Percentiles rank a stretch among this genome's conserved stretches.
Evolutionary conservation across 192 early-diverging fungal species (phyloP).

Genomic region (Coemansia sp.): DNA sequence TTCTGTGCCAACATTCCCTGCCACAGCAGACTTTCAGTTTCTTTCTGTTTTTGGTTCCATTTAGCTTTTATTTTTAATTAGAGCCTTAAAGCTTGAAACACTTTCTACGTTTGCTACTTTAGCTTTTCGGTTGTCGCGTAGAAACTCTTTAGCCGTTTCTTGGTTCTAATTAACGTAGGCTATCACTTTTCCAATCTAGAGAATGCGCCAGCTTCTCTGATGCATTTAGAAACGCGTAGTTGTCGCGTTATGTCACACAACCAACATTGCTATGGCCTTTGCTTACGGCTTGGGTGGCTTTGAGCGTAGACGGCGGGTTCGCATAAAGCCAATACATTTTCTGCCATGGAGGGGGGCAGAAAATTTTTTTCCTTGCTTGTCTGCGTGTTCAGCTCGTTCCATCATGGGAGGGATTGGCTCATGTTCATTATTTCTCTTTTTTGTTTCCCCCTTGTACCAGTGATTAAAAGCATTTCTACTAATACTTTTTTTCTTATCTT

Average conservation of each 20-base stretch:
- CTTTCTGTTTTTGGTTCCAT: too few species aligned
- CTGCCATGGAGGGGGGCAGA: not conserved
- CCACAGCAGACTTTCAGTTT: too few species aligned
- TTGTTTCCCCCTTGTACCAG: not conserved
- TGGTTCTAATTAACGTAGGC: slow-evolving; percentile 1
- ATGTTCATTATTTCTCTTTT: slow-evolving; percentile 3
- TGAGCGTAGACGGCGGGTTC: too few species aligned
- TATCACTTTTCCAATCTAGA: not conserved
- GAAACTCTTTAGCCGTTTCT: too few species aligned
- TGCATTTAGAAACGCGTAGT: slow-evolving; percentile 2
- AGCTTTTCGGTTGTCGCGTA: too few species aligned
- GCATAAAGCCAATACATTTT: not conserved
- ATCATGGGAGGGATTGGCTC: slow-evolving; percentile 10
- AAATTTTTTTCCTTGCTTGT: slow-evolving; percentile 7
- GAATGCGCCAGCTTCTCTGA: too few species aligned
- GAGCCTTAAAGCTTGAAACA: too few species aligned
- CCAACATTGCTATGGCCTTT: not conserved
- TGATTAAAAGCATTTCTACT: too few species aligned
- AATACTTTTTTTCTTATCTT: not conserved
- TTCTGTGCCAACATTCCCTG: too few species aligned
- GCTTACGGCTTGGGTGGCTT: too few species aligned
- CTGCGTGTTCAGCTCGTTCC: slow-evolving; percentile 15
- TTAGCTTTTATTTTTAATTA: too few species aligned
- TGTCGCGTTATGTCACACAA: slow-evolving; percentile 5
- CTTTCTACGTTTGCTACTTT: too few species aligned